Evolutionary conservation across 2,329 filamentous ascomycete species (phyloP).

Genomic region (Paecilomyces variotii): DNA sequence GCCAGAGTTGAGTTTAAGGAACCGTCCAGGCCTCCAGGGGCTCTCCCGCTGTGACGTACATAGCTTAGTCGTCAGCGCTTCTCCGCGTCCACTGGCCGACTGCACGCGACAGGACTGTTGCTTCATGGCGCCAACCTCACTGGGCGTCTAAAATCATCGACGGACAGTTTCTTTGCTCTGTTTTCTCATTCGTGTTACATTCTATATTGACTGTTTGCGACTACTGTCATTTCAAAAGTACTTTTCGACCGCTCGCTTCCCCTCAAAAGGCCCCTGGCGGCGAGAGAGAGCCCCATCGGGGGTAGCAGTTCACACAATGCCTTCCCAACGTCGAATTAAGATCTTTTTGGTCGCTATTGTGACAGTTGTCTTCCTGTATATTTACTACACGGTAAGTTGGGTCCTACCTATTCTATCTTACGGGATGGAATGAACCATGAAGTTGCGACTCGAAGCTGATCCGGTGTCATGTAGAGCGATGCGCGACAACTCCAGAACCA

Average conservation of each 20-base stretch:
- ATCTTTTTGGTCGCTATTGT: constrained; percentile 58
- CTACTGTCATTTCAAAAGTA: not conserved
- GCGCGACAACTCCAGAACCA: constrained; percentile 32
- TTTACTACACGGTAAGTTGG: constrained; percentile 62
- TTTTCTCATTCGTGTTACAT: not conserved
- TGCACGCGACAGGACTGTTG: not conserved
- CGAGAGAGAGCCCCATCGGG: not conserved
- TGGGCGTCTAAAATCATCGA: not conserved
- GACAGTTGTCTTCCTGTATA: constrained; percentile 55
- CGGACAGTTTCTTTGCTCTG: not conserved
- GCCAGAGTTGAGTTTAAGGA: not conserved
- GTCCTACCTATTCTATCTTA: not conserved
- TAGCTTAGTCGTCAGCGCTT: not conserved
- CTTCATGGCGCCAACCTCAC: not conserved
- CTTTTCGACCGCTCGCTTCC: not conserved
- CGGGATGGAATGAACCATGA: not conserved
- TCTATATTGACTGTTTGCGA: not conserved
- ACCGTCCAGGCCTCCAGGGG: not conserved
- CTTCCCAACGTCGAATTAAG: constrained; percentile 62
- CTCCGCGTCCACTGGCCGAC: not conserved
- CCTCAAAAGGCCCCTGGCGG: not conserved
- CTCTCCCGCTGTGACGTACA: not conserved
- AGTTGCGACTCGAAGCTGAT: not conserved
- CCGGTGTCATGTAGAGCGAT: constrained; percentile 20
- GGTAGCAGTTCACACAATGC: constrained; percentile 43